Percentiles rank a stretch among this genome's conserved stretches.
These are phyloP conservation scores for Parmales sp. DNA, from an alignment of 108 stramenopile genomes.

Conservation along the genomic window DNA sequence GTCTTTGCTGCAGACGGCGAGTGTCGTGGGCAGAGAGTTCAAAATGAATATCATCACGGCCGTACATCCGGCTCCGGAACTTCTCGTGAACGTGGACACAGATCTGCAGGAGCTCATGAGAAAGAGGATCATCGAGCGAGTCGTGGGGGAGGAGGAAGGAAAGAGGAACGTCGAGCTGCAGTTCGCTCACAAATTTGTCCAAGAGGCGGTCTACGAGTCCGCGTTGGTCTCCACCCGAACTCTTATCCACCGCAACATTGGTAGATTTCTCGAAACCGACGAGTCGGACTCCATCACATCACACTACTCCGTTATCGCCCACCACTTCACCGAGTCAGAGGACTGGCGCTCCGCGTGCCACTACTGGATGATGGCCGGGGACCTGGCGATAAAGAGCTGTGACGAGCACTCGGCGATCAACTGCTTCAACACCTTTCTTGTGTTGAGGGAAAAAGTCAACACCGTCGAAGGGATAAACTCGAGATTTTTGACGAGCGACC, in stretches of 20 bases:
- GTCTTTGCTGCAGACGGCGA: not conserved
- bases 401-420: not conserved
- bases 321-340: not conserved
- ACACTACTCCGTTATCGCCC: not conserved
- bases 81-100: not conserved
- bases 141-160: not conserved
- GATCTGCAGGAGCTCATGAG: not conserved
- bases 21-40: not conserved
- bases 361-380: not conserved
- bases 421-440: not conserved
- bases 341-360: not conserved
- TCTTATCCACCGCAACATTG: not conserved
- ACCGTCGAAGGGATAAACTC: not conserved
- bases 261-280: not conserved
- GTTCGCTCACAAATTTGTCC: not conserved
- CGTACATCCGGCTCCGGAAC: not conserved
- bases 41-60: not conserved
- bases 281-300: not conserved
- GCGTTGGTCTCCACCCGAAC: constrained; percentile 2
- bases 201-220: constrained; percentile 1
- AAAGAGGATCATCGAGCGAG: not conserved
- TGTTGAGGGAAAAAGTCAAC: not conserved
- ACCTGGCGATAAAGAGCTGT: not conserved
- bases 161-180: no score
- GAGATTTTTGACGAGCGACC: not conserved